Evolutionary conservation across 768 basidiomycete species (phyloP), one percentile per base, ranked within the genome.

Genomic region (Mycena vulgaris): DNA sequence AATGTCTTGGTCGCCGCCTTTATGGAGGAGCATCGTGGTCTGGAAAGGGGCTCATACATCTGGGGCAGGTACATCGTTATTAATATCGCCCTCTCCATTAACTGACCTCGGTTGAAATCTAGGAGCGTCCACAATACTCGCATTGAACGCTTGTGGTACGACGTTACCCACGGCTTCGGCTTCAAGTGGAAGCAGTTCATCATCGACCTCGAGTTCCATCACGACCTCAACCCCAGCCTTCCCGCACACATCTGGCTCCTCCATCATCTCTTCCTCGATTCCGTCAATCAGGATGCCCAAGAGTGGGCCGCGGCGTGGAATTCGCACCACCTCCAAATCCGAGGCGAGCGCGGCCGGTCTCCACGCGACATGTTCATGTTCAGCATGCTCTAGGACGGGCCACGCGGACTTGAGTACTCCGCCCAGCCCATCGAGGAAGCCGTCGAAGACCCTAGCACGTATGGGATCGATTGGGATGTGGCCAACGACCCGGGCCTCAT

Each of bases 161-260:
- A 85, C 51, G 76, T 85, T 17, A 84, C 81, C 0, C 21, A 48
- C 21, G 79, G 77, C 0, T 77, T 83, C 69, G 81, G 82, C 2
- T 28, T 52, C 31, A 84, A 83, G 55, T 86, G 84, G 84, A 80
- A 83, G 49, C 48, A 66, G 0, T 83, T 85, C 57, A 85, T 85
- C 69, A 35, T 71, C 23, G 66, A 74, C 3, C 79, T 86, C 6
- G 82, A 86, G 62, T 42, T 63, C 5, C 47, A 75, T 16, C 52
- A 78, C 39, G 69, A 76, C 0, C 77, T 86, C 0, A 66, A 83
- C 47, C 64, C 60, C 3, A 58, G 76, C 21, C 40, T 68, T 10
- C 84, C 45, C 87, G 84, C 83, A 75, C 85, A 5, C 70, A 84
- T n/a, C n/a, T n/a, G n/a, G n/a, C n/a, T n/a, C n/a, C n/a, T 1